phyloP scores from a whole-genome alignment of 345 rosid species.

The Triadica sebifera region DNA sequence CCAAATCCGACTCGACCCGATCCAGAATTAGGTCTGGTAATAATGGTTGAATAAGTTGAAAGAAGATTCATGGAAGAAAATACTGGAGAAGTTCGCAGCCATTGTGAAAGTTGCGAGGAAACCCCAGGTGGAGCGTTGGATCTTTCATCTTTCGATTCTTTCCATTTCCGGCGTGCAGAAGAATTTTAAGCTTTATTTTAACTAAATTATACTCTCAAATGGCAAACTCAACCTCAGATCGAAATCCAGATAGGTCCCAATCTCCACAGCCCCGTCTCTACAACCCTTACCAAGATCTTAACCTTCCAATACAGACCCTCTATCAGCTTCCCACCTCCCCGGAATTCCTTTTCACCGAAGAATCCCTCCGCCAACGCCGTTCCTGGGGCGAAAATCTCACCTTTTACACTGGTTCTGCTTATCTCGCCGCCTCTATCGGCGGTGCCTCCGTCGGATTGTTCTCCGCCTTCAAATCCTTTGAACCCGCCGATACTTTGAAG shows the following conservation, averaged over 20 bases:
- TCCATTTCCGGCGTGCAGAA: no score
- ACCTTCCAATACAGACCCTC: constrained; percentile 54
- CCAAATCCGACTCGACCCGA: no score
- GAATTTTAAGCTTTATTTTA: background rate
- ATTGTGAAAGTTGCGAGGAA: no score
- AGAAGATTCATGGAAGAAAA: no score
- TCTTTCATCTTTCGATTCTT: no score
- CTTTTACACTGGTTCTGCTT: constrained; percentile 84
- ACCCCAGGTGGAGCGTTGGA: no score
- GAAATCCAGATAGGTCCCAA: constrained; percentile 35
- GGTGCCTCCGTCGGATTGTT: constrained; percentile 58
- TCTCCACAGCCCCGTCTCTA: constrained; percentile 49
- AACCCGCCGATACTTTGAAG: constrained; percentile 74
- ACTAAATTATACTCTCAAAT: constrained; percentile 9
- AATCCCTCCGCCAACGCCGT: constrained; percentile 81
- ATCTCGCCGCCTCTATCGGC: constrained; percentile 59
- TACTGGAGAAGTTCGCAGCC: no score
- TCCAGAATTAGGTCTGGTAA: no score
- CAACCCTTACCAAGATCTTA: constrained; percentile 78
- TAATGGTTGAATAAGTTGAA: no score
- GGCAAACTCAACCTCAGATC: constrained; percentile 48
- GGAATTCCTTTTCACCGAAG: constrained; percentile 88
- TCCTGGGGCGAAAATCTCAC: constrained; percentile 98
- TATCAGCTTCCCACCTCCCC: constrained; percentile 91
- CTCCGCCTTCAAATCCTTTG: constrained; percentile 62